Evolutionary conservation across 257 asterid species (phyloP).

Genomic region (Solanum bulbocastanum): DNA sequence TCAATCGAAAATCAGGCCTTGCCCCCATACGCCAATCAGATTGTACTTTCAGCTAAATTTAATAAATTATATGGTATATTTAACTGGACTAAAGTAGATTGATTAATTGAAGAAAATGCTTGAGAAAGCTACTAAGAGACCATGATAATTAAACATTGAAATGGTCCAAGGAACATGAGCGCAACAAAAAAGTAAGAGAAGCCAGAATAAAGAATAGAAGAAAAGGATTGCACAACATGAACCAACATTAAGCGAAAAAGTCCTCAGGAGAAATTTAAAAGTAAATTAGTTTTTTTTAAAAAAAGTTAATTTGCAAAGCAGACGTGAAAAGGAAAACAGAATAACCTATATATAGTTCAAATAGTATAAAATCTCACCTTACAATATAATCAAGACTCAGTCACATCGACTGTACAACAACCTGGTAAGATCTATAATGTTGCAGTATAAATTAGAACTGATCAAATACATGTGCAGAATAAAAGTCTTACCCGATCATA

Average conservation of each 20-base stretch:
- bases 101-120: not conserved
- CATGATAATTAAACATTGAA: not conserved
- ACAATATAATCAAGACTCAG: too few species aligned
- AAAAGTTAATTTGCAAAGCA: not conserved
- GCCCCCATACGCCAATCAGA: not conserved
- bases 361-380: too few species aligned
- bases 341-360: too few species aligned
- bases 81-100: not conserved
- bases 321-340: not conserved
- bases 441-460: not conserved
- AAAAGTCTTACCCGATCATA: conserved; percentile 63
- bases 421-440: not conserved
- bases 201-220: not conserved
- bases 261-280: not conserved
- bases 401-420: too few species aligned
- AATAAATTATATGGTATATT: not conserved
- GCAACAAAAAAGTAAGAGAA: not conserved
- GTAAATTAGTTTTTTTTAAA: too few species aligned
- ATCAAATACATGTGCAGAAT: not conserved
- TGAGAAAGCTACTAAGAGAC: not conserved
- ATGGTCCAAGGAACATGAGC: not conserved
- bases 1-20: not conserved
- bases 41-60: not conserved
- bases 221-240: not conserved
- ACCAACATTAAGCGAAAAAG: not conserved